phyloP scores from a whole-genome alignment of 2,329 filamentous ascomycete genomes.

The Aspergillus brasiliensis region DNA sequence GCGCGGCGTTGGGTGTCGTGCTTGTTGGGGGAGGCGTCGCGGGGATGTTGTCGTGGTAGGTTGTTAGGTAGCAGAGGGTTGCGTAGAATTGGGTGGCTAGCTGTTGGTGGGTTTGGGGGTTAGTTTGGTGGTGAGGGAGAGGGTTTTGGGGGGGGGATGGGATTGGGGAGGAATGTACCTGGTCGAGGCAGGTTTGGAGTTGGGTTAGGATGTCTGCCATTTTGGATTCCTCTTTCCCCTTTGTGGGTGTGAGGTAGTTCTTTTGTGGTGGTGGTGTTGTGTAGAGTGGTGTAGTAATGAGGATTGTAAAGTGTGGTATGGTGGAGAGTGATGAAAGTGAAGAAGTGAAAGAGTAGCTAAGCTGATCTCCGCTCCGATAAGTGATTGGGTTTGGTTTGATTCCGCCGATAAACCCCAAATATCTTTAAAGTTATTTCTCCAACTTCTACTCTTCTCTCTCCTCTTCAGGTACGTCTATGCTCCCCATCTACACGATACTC shows the following conservation, averaged over 20 bases:
- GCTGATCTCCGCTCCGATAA: background rate
- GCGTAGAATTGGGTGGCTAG: conserved; percentile 56
- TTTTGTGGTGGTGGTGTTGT: background rate
- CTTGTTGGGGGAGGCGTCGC: conserved; percentile 36
- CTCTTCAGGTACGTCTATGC: background rate
- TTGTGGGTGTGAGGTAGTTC: background rate
- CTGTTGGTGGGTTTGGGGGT: conserved; percentile 30
- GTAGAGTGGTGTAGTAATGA: background rate
- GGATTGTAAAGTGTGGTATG: background rate
- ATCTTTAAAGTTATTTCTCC: background rate
- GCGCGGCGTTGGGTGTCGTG: conserved; percentile 36
- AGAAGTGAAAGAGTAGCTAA: background rate
- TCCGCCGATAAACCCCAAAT: too few species aligned
- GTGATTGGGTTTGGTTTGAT: background rate
- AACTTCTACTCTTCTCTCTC: background rate
- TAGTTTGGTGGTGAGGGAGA: background rate
- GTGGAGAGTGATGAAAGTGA: background rate
- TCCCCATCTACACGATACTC: too few species aligned
- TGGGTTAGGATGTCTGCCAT: conserved; percentile 54
- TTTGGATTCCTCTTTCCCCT: background rate
- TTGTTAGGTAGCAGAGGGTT: conserved; percentile 51
- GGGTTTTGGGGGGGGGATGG: background rate
- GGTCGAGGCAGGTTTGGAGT: conserved; percentile 54
- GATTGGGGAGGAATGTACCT: conserved; percentile 33
- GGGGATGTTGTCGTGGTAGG: conserved; percentile 49